Conservation (phyloP, 2,329 filamentous ascomycete genomes). For the Mycogone perniciosa region DNA sequence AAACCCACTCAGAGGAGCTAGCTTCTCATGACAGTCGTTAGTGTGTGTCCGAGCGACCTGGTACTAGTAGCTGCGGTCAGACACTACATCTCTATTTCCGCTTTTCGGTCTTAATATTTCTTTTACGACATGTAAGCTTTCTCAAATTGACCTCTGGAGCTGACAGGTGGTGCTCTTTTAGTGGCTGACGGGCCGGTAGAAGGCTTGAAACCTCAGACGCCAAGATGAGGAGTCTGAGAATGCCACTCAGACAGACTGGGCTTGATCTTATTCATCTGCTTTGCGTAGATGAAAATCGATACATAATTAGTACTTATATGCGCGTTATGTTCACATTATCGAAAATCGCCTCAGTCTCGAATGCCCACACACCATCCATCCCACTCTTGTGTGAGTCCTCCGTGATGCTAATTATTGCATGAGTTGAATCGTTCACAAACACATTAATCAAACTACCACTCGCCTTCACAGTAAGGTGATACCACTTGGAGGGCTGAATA, state of each 20-base stretch:
- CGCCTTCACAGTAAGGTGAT: slow-evolving; percentile 13
- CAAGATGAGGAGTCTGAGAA: neutral
- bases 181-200: no score
- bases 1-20: no score
- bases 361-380: slow-evolving; percentile 16
- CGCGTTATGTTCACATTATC: slow-evolving; percentile 16
- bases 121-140: no score
- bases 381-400: slow-evolving; percentile 13
- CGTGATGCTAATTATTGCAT: slow-evolving; percentile 9
- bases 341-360: slow-evolving; percentile 15
- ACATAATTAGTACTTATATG: neutral
- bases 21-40: no score
- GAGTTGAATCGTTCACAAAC: slow-evolving; percentile 12
- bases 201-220: no score
- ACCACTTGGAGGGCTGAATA: slow-evolving; percentile 6
- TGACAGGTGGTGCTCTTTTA: no score
- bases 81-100: no score
- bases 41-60: no score
- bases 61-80: no score
- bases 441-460: slow-evolving; percentile 11
- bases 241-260: no score
- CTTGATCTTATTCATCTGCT: neutral
- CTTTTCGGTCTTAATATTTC: no score
- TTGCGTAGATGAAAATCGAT: neutral
- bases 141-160: no score